Conservation (phyloP, 2,329 filamentous ascomycete species). For the Podosphaera xanthii region DNA sequence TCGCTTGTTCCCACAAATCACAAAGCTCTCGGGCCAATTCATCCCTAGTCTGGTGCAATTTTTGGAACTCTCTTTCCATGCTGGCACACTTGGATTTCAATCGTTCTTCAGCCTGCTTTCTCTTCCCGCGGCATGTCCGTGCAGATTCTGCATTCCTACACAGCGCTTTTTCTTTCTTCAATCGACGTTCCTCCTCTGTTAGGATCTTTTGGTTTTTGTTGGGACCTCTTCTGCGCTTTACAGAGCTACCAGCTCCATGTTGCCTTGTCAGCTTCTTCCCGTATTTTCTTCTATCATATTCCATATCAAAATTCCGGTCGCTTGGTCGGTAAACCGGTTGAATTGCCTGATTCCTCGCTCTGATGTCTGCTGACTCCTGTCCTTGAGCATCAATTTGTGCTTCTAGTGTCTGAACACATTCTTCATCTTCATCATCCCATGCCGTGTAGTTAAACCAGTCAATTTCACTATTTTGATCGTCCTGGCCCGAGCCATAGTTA, state of each 20-base stretch:
- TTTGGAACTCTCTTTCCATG: background rate
- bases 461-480: no score
- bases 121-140: background rate
- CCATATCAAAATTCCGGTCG: no score
- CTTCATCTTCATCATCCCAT: no score
- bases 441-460: no score
- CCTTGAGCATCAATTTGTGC: no score
- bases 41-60: background rate
- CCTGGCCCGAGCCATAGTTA: no score
- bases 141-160: conserved; percentile 1
- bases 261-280: background rate
- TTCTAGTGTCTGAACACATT: no score
- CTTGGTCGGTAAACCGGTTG: no score
- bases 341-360: no score
- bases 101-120: background rate
- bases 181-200: background rate
- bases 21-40: background rate
- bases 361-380: no score
- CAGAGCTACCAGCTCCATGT: background rate
- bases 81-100: background rate
- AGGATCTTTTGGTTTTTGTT: conserved; percentile 1
- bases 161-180: background rate
- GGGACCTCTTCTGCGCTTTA: background rate
- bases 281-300: no score
- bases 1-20: background rate